A percentile compares a stretch with the other conserved stretches of the same genome.
Evolutionary conservation across 148 eudicot genomes (phyloP).

Genomic region (Silene latifolia): DNA sequence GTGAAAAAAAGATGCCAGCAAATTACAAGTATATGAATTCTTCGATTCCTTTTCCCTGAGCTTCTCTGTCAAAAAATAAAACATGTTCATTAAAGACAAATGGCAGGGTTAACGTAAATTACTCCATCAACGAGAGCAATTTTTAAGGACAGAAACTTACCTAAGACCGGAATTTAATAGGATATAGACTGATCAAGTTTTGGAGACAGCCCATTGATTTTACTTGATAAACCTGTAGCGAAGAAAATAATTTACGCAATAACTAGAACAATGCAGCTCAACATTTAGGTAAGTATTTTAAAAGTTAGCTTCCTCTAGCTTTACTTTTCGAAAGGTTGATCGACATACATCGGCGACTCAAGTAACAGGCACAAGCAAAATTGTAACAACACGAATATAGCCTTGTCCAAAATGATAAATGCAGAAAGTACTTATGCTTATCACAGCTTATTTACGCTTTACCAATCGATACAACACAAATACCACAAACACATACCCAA

Average conservation of each 20-base stretch:
- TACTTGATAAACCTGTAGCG: slow-evolving; percentile 46
- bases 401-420: not conserved
- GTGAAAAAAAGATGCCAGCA: no score
- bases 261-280: not conserved
- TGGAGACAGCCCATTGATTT: slow-evolving; percentile 29
- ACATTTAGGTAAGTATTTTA: not conserved
- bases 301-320: not conserved
- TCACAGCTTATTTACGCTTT: not conserved
- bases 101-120: not conserved
- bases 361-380: not conserved
- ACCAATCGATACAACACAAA: not conserved
- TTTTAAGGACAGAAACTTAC: slow-evolving; percentile 26
- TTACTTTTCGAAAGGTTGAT: not conserved
- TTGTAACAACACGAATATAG: not conserved
- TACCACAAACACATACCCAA: not conserved
- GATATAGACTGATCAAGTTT: slow-evolving; percentile 37
- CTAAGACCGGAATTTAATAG: slow-evolving; percentile 26
- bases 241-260: slow-evolving; percentile 4
- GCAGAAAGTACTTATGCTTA: not conserved
- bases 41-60: not conserved
- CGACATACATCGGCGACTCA: not conserved
- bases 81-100: not conserved
- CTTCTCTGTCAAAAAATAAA: not conserved
- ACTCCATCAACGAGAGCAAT: not conserved
- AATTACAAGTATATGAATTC: not conserved